A percentile compares a stretch with the other conserved stretches of the same genome.
Conservation (phyloP, 139 green algal genomes). For the Closterium sp. region DNA sequence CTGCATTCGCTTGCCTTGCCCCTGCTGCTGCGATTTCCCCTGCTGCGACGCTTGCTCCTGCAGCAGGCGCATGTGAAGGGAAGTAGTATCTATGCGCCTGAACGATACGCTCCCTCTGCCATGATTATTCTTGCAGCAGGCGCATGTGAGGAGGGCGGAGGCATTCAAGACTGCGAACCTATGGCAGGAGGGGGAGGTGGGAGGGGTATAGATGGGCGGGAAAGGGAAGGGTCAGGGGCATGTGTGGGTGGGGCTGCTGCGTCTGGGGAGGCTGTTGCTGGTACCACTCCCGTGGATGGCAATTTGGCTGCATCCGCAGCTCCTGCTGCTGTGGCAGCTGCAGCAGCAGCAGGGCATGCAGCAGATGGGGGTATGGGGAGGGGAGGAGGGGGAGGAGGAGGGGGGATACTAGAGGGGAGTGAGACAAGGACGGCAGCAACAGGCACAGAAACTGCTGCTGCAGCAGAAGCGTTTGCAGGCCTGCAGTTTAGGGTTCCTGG, state of each 20-base stretch:
- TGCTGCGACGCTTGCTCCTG: too few relatives aligned
- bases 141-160: not conserved
- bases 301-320: not conserved
- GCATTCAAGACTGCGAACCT: not conserved
- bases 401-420: not conserved
- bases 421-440: not conserved
- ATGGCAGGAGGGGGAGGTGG: not conserved
- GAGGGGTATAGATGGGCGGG: not conserved
- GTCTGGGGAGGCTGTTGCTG: not conserved
- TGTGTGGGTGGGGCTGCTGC: not conserved
- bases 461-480: not conserved
- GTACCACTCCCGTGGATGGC: not conserved
- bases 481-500: not conserved
- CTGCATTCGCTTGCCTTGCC: too few relatives aligned
- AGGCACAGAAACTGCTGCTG: not conserved
- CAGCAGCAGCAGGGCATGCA: not conserved
- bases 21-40: too few relatives aligned
- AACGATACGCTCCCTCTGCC: too few relatives aligned
- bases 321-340: not conserved
- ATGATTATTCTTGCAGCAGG: not conserved
- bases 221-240: not conserved
- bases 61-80: too few relatives aligned
- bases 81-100: too few relatives aligned
- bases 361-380: not conserved
- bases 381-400: too few relatives aligned